These are phyloP conservation scores for Camellia oleifera DNA, from an alignment of 179 eudicot genomes.

Conservation along the genomic window DNA sequence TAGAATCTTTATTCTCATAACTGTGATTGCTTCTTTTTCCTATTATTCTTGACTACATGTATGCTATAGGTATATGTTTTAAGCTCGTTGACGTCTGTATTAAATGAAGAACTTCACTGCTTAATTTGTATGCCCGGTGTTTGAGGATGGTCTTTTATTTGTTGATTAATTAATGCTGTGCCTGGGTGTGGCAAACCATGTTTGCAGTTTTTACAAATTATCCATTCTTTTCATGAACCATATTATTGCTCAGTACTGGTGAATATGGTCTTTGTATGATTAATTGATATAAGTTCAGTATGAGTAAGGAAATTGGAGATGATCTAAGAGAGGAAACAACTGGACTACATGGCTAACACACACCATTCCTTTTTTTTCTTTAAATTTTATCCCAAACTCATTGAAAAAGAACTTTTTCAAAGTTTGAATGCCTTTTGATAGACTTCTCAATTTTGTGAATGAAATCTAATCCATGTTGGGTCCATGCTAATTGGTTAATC, in stretches of 20 bases:
- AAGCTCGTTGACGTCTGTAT: neutral
- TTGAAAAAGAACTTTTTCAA: neutral
- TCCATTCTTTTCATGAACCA: neutral
- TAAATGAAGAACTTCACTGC: slow-evolving; percentile 7
- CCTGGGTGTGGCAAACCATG: neutral
- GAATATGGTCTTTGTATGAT: neutral
- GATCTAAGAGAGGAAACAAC: neutral
- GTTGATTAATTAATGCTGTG: neutral
- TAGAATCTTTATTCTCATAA: neutral
- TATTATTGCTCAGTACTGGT: neutral
- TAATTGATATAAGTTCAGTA: neutral
- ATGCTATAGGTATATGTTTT: neutral
- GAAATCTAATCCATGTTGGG: neutral
- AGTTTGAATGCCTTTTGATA: neutral
- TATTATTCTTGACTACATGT: neutral
- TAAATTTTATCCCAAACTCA: neutral
- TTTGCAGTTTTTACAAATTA: neutral
- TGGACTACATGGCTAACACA: neutral
- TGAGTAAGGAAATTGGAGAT: neutral
- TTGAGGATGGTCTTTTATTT: neutral
- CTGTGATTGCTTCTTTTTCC: neutral
- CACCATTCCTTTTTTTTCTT: neutral
- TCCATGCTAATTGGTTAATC: neutral
- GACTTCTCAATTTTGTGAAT: neutral
- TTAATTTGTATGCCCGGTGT: neutral